Base-by-base conservation (phyloP, 768 basidiomycete species). In the Phanerodontia chrysosporium region DNA sequence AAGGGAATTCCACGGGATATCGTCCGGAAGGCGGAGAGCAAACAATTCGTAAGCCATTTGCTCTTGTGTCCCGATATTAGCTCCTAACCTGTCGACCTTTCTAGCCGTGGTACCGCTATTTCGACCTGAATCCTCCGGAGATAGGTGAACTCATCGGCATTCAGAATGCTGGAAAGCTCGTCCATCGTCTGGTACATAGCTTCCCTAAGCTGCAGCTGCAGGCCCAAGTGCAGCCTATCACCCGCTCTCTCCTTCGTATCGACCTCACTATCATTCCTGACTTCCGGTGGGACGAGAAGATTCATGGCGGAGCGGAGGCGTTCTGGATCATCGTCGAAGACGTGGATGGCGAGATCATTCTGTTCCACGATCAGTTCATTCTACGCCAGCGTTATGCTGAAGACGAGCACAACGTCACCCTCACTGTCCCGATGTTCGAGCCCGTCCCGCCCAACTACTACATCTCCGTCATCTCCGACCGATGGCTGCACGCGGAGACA, bases 391-490 rank as follows among this genome's bases (percentile, higher is more conserved):
- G 88, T 2, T 98, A 95, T 63, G 90, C 92, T 1, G 90, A 92
- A 65, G 90, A 93, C 60, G 95, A 98, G 65, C 97, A 98, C 74
- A 94, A 85, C 63, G 85, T 99, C 51, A 95, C 95, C 0, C 82
- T 99, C 62, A 97, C 92, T 0, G 92, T 98, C 1, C 94, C 95
- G 0, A 96, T 99, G 84, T 92, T 89, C 66, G 96, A 98, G 67
- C 96, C 97, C 0, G 89, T 97, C 14, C 96, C 97, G 21, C 97
- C 97, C 1, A 98, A 98, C 72, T 98, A 98, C 77, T 98, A 93
- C 72, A 94, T 99, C 69, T 93, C 92, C 7, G 78, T 98, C 58
- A 83, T 96, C 60, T 96, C 95, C 2, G 96, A 99, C 69, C 84
- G 92, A 32, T 99, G 97, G 96, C 67, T 98, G 36, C 95, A 98